Percentiles rank a stretch among this genome's conserved stretches.
Conservation (phyloP, 441 rosid genomes). For the Viola pubescens region DNA sequence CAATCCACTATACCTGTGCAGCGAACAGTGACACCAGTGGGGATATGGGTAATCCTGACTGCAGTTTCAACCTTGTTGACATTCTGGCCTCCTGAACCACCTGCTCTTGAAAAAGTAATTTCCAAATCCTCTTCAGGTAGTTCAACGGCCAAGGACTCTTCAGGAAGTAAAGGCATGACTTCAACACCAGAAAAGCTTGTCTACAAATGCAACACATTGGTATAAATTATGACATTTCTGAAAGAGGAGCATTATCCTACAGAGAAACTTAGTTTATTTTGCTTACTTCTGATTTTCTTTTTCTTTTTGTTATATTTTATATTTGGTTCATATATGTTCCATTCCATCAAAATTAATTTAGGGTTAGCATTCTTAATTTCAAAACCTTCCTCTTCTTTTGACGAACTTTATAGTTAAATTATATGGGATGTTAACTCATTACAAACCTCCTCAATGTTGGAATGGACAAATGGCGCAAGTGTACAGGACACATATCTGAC, state of each 20-base stretch:
- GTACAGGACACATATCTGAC: no score
- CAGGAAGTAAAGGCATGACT: constrained; percentile 96
- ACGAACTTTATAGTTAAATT: no score
- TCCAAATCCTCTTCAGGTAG: constrained; percentile 91
- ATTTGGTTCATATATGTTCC: no score
- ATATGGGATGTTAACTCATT: no score
- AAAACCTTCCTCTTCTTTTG: no score
- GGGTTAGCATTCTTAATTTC: no score
- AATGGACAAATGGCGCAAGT: no score
- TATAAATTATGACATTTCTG: not conserved
- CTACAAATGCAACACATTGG: constrained; percentile 32
- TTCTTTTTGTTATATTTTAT: no score
- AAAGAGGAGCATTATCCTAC: not conserved
- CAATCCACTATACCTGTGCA: constrained; percentile 53
- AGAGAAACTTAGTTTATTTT: not conserved
- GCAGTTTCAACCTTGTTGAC: constrained; percentile 95
- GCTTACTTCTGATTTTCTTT: no score
- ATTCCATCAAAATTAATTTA: no score
- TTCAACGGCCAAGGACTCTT: constrained; percentile 61
- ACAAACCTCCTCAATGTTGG: no score
- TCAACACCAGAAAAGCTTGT: constrained; percentile 97
- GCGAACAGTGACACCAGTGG: constrained; percentile 78
- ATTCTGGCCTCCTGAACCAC: constrained; percentile 97
- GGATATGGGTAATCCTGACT: constrained; percentile 81
- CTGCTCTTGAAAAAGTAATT: constrained; percentile 79